phyloP scores from a whole-genome alignment of 2,329 filamentous ascomycete genomes.

The Onygenales sp. region DNA sequence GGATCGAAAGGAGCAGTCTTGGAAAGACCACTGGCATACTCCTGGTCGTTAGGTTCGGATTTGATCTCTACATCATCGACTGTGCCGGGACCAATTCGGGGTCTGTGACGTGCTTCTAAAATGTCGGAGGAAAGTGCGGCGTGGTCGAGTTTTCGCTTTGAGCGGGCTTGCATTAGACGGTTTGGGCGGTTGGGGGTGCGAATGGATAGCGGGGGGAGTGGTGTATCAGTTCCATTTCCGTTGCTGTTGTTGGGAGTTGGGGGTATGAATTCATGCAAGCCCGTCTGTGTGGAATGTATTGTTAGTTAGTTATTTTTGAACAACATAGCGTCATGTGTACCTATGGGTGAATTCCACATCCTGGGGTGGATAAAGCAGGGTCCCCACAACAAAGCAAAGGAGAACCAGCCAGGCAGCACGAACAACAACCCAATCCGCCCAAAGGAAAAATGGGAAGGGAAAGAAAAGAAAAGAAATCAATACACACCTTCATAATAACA shows the following conservation, averaged over 20 bases:
- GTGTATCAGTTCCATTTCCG: background rate
- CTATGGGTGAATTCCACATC: too few species aligned
- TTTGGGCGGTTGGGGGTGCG: conserved; percentile 10
- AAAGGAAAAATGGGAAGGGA: background rate
- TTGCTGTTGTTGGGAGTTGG: background rate
- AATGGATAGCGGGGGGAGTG: conserved; percentile 1
- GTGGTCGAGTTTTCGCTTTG: conserved; percentile 36
- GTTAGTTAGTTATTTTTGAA: too few species aligned
- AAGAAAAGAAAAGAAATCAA: background rate
- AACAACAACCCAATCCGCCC: background rate
- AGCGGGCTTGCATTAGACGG: conserved; percentile 5
- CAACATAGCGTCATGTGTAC: too few species aligned
- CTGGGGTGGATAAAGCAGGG: too few species aligned
- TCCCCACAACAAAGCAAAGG: background rate
- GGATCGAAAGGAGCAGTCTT: background rate
- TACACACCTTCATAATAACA: conserved; percentile 27
- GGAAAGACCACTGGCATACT: background rate
- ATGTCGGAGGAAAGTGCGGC: conserved; percentile 27
- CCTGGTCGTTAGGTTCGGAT: background rate
- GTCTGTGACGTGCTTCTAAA: conserved; percentile 20
- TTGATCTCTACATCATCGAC: background rate
- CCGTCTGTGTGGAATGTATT: background rate
- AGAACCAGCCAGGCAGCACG: background rate
- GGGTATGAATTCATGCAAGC: conserved; percentile 1
- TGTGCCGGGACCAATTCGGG: background rate